Percentiles rank a stretch among this genome's conserved stretches.
Conservation (phyloP, 1,284 basidiomycete species). For the Cryptococcus sp. region DNA sequence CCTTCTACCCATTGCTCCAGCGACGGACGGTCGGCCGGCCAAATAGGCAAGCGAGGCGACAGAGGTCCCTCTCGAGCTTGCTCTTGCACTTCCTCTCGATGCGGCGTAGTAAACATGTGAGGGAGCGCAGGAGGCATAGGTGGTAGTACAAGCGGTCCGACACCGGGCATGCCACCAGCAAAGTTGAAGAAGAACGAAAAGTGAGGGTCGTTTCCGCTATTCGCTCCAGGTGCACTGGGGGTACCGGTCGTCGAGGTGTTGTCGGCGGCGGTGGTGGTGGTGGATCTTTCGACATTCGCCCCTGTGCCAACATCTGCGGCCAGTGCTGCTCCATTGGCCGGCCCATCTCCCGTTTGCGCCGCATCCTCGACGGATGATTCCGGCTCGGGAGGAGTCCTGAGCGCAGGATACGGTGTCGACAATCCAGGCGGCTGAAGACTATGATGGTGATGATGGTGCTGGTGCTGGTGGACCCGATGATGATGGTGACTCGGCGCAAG, state of each 20-base stretch:
- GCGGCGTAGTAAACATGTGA: too few relatives aligned
- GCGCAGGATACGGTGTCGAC: not conserved
- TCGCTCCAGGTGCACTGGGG: not conserved
- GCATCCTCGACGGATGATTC: too few relatives aligned
- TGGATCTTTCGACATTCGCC: too few relatives aligned
- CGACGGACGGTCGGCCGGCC: constrained; percentile 20
- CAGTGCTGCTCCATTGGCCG: too few relatives aligned
- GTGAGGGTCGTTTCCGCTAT: not conserved
- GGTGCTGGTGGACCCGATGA: too few relatives aligned
- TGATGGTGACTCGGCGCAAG: too few relatives aligned
- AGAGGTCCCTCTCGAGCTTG: too few relatives aligned
- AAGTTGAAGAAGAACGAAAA: constrained; percentile 7
- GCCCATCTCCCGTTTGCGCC: not conserved
- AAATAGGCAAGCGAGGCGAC: too few relatives aligned
- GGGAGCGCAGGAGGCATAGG: constrained; percentile 4
- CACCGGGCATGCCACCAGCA: not conserved
- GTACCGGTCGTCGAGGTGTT: not conserved
- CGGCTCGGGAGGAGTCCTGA: not conserved
- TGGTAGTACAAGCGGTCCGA: not conserved
- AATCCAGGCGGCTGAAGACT: constrained; percentile 1
- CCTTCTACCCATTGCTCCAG: constrained; percentile 34
- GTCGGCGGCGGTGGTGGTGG: not conserved
- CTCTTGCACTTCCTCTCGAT: too few relatives aligned
- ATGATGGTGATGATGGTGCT: constrained; percentile 4
- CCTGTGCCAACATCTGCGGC: too few relatives aligned